Evolutionary conservation across 2,329 filamentous ascomycete genomes (phyloP).

Genomic region (Didymella glomerata): DNA sequence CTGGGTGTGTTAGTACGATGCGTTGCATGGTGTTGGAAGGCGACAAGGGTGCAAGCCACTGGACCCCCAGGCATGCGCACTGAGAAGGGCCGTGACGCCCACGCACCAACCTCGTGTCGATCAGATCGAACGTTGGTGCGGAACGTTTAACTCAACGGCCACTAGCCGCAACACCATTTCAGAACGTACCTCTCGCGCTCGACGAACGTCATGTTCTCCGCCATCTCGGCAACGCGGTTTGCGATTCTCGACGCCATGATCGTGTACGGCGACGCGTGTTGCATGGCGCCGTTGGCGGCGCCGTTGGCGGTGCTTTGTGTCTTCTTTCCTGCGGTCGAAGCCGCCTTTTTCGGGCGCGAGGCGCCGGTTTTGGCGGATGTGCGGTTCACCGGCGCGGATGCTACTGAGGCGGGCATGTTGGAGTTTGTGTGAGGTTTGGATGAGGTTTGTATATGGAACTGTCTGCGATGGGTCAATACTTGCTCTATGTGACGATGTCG

Average conservation of each 20-base stretch:
- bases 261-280: constrained; percentile 56
- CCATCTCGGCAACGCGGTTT: constrained; percentile 62
- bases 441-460: constrained; percentile 1
- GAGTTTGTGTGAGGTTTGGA: background rate
- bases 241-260: constrained; percentile 61
- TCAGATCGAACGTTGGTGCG: constrained; percentile 20
- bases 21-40: too few relatives aligned
- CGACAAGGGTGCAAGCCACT: background rate
- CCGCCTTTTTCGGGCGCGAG: constrained; percentile 45
- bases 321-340: constrained; percentile 29
- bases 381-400: constrained; percentile 45
- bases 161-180: constrained; percentile 15
- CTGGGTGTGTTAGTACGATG: constrained; percentile 7
- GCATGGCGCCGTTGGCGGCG: constrained; percentile 38
- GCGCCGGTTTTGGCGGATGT: constrained; percentile 41
- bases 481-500: constrained; percentile 22
- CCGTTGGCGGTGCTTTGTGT: constrained; percentile 36
- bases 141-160: constrained; percentile 27
- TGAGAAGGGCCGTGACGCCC: background rate
- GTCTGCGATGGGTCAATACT: constrained; percentile 5
- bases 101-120: constrained; percentile 7
- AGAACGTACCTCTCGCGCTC: constrained; percentile 52
- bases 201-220: constrained; percentile 62
- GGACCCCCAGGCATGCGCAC: background rate
- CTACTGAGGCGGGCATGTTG: constrained; percentile 49